phyloP scores from a whole-genome alignment of 208 protist genomes.

The Leishmania tarentolae region DNA sequence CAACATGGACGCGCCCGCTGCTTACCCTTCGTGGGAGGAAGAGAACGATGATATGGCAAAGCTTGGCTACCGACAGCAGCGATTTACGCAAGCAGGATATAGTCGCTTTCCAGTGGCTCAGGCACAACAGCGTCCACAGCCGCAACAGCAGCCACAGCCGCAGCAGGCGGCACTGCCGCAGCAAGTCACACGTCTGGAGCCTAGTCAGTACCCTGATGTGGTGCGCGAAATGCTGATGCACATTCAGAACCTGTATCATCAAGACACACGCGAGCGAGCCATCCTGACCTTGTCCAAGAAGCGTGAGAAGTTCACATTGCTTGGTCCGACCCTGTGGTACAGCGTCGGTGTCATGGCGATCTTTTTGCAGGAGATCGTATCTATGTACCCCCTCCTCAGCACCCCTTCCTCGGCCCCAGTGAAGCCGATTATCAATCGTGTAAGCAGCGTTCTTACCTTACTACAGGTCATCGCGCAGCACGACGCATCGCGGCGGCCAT shows the following conservation, averaged over 20 bases:
- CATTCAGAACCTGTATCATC: constrained; percentile 70
- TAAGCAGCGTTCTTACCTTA: constrained; percentile 98
- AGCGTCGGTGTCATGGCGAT: constrained; percentile 97
- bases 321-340: constrained; percentile 98
- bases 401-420: constrained; percentile 50
- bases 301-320: constrained; percentile 90
- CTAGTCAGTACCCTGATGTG: constrained; percentile 29
- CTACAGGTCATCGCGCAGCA: constrained; percentile 99
- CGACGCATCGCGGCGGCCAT: constrained; percentile 95
- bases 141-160: constrained; percentile 21
- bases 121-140: constrained; percentile 5
- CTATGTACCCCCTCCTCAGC: constrained; percentile 97
- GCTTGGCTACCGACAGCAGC: constrained; percentile 10
- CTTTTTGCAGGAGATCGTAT: constrained; percentile 98
- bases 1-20: constrained; percentile 4
- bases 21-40: constrained; percentile 4
- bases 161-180: constrained; percentile 15
- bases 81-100: not conserved
- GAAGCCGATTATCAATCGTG: constrained; percentile 91
- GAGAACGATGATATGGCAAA: not conserved
- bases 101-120: constrained; percentile 9
- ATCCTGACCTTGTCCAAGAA: constrained; percentile 96
- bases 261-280: constrained; percentile 89
- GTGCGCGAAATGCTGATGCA: constrained; percentile 38
- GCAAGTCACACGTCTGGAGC: constrained; percentile 23